Evolutionary conservation across 2,329 filamentous ascomycete species (phyloP), one percentile per base, ranked within the genome.

Genomic region (Sarocladiaceae sp.): DNA sequence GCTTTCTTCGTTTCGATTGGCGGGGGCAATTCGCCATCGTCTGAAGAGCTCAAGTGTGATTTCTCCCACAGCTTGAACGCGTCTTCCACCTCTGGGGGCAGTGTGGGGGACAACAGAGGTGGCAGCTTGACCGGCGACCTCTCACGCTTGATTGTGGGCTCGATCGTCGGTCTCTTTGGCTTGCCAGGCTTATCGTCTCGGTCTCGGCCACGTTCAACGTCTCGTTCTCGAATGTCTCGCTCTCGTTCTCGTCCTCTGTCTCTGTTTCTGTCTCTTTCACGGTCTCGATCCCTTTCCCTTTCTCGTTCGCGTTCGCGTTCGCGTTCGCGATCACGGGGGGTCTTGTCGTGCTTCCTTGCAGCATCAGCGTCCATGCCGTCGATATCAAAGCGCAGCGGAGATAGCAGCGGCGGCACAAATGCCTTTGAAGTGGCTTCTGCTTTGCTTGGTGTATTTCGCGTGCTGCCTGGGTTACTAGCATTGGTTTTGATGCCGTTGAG

Each of bases 51-150:
- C 4, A 46, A 46, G n/a, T 13, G 46, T 24, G 42, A 37, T 20
- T 48, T 46, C 35, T 33, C 45, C 10, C 58, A 63, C 13, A 60
- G 62, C 13, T 74, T 58, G 68, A 46, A 67, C 5, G 40, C 40
- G 9, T 43, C 69, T 48, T 79, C 73, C 0, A 80, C 60, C 15
- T 70, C 56, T 0, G 72, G 62, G 1, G 76, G 76, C 6, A 80
- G 56, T 0, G 75, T 80, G 0, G 76, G 76, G 1, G 76, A 80
- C 10, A 80, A 61, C 6, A 80, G 60, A 0, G 68, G 61, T 1
- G 75, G 76, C 20, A 79, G 57, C 37, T 61, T 61, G 7, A 58
- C 26, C 0, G 64, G 56, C 1, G 62, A 55, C 41, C 56, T 67
- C 16, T 64, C 58, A 48, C 64, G 72, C 52, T 65, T 73, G 16